Conservation (phyloP, 1,284 basidiomycete genomes). For the Apiotrichum montevideense region DNA sequence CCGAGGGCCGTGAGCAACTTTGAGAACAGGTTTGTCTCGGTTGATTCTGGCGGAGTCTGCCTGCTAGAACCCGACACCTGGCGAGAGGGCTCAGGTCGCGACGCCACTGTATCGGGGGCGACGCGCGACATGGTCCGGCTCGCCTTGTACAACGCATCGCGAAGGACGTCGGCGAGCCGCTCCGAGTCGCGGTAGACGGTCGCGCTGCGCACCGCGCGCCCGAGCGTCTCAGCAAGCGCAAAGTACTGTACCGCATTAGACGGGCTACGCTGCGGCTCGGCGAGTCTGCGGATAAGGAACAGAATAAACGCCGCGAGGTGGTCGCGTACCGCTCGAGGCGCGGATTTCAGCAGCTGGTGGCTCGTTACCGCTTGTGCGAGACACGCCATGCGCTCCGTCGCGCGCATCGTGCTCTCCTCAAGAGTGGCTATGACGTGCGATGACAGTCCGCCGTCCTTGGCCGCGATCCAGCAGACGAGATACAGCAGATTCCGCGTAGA, state of each 20-base stretch:
- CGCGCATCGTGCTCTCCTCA: background rate
- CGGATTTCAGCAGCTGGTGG: background rate
- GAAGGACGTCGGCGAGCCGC: background rate
- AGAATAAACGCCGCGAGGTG: background rate
- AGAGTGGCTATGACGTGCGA: background rate
- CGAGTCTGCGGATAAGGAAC: background rate
- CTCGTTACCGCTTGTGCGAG: background rate
- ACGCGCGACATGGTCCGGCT: background rate
- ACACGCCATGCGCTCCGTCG: background rate
- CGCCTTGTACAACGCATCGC: background rate
- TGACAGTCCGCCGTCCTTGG: background rate
- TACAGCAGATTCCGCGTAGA: conserved; percentile 3
- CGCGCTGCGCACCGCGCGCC: background rate
- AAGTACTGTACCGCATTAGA: background rate
- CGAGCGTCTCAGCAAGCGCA: background rate
- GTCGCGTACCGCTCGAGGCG: background rate
- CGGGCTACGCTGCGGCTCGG: background rate
- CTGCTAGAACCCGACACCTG: background rate
- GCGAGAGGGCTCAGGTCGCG: too few species aligned
- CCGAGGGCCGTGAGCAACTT: too few species aligned
- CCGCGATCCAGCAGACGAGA: conserved; percentile 3
- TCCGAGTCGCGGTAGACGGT: background rate
- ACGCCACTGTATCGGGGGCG: too few species aligned
- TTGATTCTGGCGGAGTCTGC: too few species aligned
- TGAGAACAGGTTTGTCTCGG: too few species aligned